Percentiles rank a stretch among this genome's conserved stretches.
Conservation (phyloP, 2,329 filamentous ascomycete species). For the Ophiostoma ips region DNA sequence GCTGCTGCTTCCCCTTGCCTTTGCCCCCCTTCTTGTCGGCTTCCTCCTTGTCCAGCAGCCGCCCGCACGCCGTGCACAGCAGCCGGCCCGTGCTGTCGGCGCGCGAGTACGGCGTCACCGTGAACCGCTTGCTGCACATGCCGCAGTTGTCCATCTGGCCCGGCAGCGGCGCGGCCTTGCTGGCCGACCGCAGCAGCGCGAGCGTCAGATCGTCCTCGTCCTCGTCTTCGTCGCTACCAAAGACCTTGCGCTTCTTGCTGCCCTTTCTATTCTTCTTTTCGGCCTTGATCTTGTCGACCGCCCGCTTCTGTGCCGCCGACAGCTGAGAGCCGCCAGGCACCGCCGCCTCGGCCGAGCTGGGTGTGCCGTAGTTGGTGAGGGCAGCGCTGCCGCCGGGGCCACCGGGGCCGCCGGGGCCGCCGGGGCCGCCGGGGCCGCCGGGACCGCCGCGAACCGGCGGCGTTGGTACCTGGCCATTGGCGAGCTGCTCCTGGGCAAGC, state of each 20-base stretch:
- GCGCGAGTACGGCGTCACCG: conserved; percentile 79
- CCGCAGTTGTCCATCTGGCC: conserved; percentile 86
- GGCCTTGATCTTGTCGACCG: conserved; percentile 48
- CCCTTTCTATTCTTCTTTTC: conserved; percentile 36
- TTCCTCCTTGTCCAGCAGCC: conserved; percentile 51
- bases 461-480: background rate
- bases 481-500: conserved; percentile 18
- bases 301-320: conserved; percentile 21
- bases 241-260: conserved; percentile 31
- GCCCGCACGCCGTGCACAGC: conserved; percentile 72
- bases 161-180: conserved; percentile 37
- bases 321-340: conserved; percentile 17
- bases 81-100: conserved; percentile 61
- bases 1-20: conserved; percentile 27
- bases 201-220: conserved; percentile 36
- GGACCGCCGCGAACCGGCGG: too few species aligned
- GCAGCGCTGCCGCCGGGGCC: too few species aligned
- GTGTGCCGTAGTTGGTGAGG: background rate
- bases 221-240: conserved; percentile 23
- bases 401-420: too few species aligned
- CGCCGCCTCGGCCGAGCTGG: background rate
- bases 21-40: conserved; percentile 34
- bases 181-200: conserved; percentile 31
- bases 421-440: too few species aligned
- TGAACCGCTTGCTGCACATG: conserved; percentile 75